Base-by-base conservation (phyloP, 2,329 filamentous ascomycete species). In the Fusarium sp. region DNA sequence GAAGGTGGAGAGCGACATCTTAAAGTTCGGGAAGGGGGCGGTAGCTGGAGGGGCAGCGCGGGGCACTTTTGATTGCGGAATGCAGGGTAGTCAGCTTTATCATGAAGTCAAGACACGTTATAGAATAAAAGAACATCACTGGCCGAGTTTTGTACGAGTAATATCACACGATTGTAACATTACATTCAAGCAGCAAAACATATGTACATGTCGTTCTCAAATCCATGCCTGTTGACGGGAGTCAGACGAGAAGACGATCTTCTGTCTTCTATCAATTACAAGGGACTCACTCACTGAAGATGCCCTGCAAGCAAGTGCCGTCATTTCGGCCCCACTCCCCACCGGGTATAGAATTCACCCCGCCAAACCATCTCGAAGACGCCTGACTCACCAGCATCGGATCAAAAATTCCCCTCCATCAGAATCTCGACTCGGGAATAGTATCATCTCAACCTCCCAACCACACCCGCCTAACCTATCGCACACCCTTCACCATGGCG, bases 321-420 rank as follows among this genome's bases (percentile, higher is more conserved):
- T 58, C 65, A 59, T 42, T 41, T 54, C 68, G 55, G 72, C 72
- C 72, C 72, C 72, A 57, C 69, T 72, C 65, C 56, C 60, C 61
- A 59, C 63, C 37, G 24, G 34, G 6, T 25, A 42, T 10, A n/a
- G 25, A 24, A 53, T 29, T 52, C 55, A 69, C 73, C 73, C 73
- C 73, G 71, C 73, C 67, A 75, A 67, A 74, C 57, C 58, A 57
- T 20, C 41, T 46, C 37, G 20, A 49, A 52, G 22, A 53, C 48
- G 30, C 30, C 52, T 70, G 68, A 74, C 70, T 74, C 73, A 75
- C 69, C 66, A 57, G 40, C 60, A 42, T 66, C 48, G 46, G 49
- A 53, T 53, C 49, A 29, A 74, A 73, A 75, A 70, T 58, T 71
- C 62, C 62, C 70, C 64, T 75, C 66, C 24, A 72, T 63, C 60